These are phyloP conservation scores for Monilinia fructigena DNA, from an alignment of 2,329 filamentous ascomycete species.

Conservation along the genomic window DNA sequence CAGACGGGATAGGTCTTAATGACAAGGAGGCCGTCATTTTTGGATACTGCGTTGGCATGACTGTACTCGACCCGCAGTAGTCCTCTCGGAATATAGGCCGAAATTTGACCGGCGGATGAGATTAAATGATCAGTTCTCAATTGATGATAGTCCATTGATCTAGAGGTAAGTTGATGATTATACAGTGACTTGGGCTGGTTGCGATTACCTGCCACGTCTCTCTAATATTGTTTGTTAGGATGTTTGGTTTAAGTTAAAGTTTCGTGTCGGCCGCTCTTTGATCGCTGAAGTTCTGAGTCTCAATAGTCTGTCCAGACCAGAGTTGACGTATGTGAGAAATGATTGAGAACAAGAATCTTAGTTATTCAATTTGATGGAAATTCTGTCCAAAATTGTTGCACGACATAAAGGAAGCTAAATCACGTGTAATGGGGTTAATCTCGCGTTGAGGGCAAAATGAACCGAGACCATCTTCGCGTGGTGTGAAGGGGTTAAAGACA, in stretches of 20 bases:
- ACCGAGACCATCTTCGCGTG: background rate
- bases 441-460: background rate
- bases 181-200: background rate
- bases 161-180: too few relatives aligned
- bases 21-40: background rate
- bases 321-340: background rate
- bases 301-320: too few relatives aligned
- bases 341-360: background rate
- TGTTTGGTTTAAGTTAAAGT: background rate
- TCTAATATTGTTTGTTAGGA: background rate
- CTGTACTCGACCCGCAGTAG: background rate
- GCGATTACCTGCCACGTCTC: background rate
- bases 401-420: background rate
- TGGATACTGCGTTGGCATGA: slow-evolving; percentile 4
- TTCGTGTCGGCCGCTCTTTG: background rate
- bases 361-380: background rate
- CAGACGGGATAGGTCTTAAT: background rate
- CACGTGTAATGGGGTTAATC: background rate
- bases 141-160: background rate
- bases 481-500: background rate
- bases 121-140: background rate
- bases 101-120: background rate
- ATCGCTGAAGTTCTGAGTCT: background rate
- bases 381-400: background rate
- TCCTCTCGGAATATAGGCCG: background rate